Evolutionary conservation across 768 basidiomycete genomes (phyloP).

Genomic region (Myochromella boudieri): DNA sequence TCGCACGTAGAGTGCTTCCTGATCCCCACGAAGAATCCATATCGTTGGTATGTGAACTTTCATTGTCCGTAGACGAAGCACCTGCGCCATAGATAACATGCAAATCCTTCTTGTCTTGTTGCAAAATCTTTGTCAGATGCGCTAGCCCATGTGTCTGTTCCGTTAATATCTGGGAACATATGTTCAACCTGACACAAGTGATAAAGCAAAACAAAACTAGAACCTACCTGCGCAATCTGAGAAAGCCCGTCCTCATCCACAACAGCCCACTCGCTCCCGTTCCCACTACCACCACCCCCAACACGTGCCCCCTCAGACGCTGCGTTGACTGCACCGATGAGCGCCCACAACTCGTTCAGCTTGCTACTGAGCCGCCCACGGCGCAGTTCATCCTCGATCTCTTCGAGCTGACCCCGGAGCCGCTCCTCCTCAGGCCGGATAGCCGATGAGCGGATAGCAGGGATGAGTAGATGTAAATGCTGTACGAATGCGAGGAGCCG

Average conservation of each 20-base stretch:
- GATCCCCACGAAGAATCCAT: slow-evolving; percentile 35
- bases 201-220: background rate
- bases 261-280: slow-evolving; percentile 76
- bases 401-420: slow-evolving; percentile 68
- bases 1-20: slow-evolving; percentile 34
- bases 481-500: slow-evolving; percentile 69
- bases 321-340: slow-evolving; percentile 72
- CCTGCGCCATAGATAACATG: slow-evolving; percentile 57
- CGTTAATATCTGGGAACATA: slow-evolving; percentile 53
- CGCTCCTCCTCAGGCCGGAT: slow-evolving; percentile 81
- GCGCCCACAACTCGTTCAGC: slow-evolving; percentile 83
- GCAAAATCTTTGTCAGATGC: slow-evolving; percentile 75
- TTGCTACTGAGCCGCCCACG: slow-evolving; percentile 66
- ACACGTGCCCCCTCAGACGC: slow-evolving; percentile 51
- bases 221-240: slow-evolving; percentile 67
- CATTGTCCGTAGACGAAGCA: slow-evolving; percentile 18
- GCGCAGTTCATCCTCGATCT: slow-evolving; percentile 71
- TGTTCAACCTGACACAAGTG: background rate
- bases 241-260: slow-evolving; percentile 83
- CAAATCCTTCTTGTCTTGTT: slow-evolving; percentile 63
- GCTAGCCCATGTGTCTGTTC: slow-evolving; percentile 81
- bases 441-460: slow-evolving; percentile 69
- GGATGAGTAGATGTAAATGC: slow-evolving; percentile 78
- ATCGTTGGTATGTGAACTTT: slow-evolving; percentile 10
- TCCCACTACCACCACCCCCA: slow-evolving; percentile 33